Base-by-base conservation (phyloP, 164 flowering plant genomes). In the Litsea cubeba region DNA sequence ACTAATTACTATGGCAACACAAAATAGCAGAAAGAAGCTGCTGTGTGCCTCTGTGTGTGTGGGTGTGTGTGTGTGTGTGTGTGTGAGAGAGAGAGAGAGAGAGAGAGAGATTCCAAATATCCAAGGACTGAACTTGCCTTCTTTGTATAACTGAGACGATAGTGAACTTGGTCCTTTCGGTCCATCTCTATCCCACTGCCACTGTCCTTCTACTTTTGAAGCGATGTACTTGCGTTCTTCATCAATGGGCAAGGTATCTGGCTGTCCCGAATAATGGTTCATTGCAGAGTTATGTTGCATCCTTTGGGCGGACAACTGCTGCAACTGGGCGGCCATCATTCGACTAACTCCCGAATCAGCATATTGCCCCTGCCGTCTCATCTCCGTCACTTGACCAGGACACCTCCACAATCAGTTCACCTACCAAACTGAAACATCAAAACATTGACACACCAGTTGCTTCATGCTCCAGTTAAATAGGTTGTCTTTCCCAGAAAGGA, bases 141-240 rank as follows among this genome's bases (percentile, higher is more conserved):
- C 82, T 65, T 62, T 77, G 30, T 60, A 78, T 12, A 68, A 30
- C 62, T 80, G 81, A 62, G 86, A 75, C 3, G 82, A 74, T 76
- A 77, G 68, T 58, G 78, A 65, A 71, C 51, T 66, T 71, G 79
- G 57, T 69, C 62, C 81, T 66, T 74, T 74, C 26, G 73, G 71
- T 15, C 74, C 81, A 69, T 83, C 82, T 66, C 81, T 72, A 65
- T 81, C 84, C 84, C 86, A 81, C 26, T 82, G 79, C 86, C 86
- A 84, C 23, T 82, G 83, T 26, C 69, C 76, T 68, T 81, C 86
- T 60, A 76, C 76, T 78, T 79, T 84, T 67, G 82, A 75, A 25
- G 84, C 57, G 50, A 71, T 24, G 63, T 81, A 84, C 12, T 75
- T 71, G 72, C 65, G 74, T 64, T 81, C 86, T 51, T 81, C 81